These are phyloP conservation scores for Pterocarpus santalinus DNA, from an alignment of 306 rosid species.

Conservation along the genomic window DNA sequence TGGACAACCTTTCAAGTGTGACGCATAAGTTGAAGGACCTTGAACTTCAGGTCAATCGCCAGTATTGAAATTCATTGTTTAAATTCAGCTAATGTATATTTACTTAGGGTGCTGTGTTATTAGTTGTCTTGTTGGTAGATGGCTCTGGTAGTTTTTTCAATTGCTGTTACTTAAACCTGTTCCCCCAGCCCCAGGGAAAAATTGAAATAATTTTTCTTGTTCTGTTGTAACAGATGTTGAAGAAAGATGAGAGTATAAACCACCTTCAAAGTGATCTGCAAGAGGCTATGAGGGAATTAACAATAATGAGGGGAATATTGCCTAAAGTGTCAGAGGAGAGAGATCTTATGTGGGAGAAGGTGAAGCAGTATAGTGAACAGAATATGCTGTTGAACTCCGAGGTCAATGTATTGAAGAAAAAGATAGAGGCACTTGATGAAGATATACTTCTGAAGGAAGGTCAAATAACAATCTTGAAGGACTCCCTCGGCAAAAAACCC, in stretches of 20 bases:
- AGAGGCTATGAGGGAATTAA: conserved; percentile 69
- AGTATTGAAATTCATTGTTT: conserved; percentile 25
- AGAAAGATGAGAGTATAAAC: conserved; percentile 75
- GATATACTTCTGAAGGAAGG: conserved; percentile 88
- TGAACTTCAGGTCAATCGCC: conserved; percentile 79
- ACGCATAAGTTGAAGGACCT: conserved; percentile 79
- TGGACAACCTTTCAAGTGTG: conserved; percentile 74
- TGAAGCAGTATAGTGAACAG: conserved; percentile 80
- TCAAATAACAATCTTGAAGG: conserved; percentile 88
- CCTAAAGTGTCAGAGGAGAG: conserved; percentile 84
- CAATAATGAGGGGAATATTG: conserved; percentile 61
- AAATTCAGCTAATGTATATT: conserved; percentile 9
- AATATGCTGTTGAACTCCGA: conserved; percentile 78
- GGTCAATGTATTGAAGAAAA: conserved; percentile 61
- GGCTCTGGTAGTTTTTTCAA: not conserved
- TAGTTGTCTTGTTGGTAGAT: conserved; percentile 15
- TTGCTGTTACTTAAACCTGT: conserved; percentile 30
- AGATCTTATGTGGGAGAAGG: conserved; percentile 81
- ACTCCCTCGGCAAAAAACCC: conserved; percentile 66
- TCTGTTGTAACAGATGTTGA: conserved; percentile 62
- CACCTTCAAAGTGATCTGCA: conserved; percentile 67
- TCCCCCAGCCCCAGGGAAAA: not conserved
- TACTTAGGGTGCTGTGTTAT: not conserved
- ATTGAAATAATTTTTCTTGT: not conserved
- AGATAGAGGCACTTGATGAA: conserved; percentile 78